Evolutionary conservation across 2,329 filamentous ascomycete species (phyloP).

Genomic region (Sphaerulina populicola): DNA sequence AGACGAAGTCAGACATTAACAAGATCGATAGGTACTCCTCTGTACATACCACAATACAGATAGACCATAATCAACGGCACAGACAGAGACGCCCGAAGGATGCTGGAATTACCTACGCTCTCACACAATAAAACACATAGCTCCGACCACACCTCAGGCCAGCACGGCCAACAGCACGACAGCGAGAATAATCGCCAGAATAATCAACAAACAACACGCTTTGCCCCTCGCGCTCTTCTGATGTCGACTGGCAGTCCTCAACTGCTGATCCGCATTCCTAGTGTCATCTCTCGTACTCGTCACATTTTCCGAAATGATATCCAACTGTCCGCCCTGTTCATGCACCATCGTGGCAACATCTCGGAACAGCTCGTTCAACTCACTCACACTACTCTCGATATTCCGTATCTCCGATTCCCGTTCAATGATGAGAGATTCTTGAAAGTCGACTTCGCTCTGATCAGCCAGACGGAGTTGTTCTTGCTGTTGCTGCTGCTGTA

Average conservation of each 20-base stretch:
- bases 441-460: conserved; percentile 95
- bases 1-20: background rate
- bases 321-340: conserved; percentile 83
- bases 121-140: background rate
- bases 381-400: conserved; percentile 91
- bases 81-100: background rate
- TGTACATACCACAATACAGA: background rate
- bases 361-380: conserved; percentile 91
- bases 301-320: conserved; percentile 82
- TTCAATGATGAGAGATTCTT: conserved; percentile 90
- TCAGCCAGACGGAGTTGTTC: conserved; percentile 73
- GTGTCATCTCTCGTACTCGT: conserved; percentile 74
- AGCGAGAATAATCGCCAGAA: conserved; percentile 78
- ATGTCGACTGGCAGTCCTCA: conserved; percentile 77
- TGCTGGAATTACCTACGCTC: background rate
- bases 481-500: conserved; percentile 49
- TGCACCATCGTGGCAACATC: conserved; percentile 97
- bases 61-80: background rate
- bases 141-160: background rate
- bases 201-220: conserved; percentile 82
- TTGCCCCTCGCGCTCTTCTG: conserved; percentile 94
- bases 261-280: conserved; percentile 73
- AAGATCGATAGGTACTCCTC: background rate
- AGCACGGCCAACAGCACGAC: conserved; percentile 79
- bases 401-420: conserved; percentile 94